A percentile compares a stretch with the other conserved stretches of the same genome.
These are phyloP conservation scores for Cucumis melo DNA, from an alignment of 306 rosid species.

Conservation along the genomic window DNA sequence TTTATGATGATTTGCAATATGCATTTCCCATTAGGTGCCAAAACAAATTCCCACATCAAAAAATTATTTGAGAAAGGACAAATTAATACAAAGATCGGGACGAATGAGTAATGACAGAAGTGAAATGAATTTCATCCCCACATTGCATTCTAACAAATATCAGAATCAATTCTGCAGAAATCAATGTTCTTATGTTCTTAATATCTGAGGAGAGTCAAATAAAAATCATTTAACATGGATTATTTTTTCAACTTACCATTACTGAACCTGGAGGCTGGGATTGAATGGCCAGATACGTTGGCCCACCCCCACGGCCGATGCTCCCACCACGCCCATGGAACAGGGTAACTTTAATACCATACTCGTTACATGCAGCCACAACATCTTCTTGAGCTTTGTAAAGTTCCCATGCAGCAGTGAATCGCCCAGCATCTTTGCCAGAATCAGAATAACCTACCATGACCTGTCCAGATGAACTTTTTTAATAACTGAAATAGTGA, in stretches of 20 bases:
- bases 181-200: neutral
- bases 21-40: neutral
- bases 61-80: neutral
- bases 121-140: neutral
- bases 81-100: neutral
- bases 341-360: constrained; percentile 70
- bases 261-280: constrained; percentile 97
- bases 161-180: neutral
- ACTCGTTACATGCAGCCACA: constrained; percentile 81
- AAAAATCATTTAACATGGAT: neutral
- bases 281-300: constrained; percentile 91
- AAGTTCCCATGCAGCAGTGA: constrained; percentile 94
- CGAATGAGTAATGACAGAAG: neutral
- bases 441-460: constrained; percentile 98
- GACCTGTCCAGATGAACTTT: constrained; percentile 41
- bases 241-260: constrained; percentile 42
- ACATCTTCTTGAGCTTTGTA: constrained; percentile 98
- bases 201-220: neutral
- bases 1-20: neutral
- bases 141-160: neutral
- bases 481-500: constrained; percentile 1
- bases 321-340: constrained; percentile 98
- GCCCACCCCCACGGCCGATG: constrained; percentile 97
- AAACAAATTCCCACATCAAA: neutral
- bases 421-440: constrained; percentile 97